Conservation (phyloP, 768 basidiomycete genomes). For the Amanita molliuscula region DNA sequence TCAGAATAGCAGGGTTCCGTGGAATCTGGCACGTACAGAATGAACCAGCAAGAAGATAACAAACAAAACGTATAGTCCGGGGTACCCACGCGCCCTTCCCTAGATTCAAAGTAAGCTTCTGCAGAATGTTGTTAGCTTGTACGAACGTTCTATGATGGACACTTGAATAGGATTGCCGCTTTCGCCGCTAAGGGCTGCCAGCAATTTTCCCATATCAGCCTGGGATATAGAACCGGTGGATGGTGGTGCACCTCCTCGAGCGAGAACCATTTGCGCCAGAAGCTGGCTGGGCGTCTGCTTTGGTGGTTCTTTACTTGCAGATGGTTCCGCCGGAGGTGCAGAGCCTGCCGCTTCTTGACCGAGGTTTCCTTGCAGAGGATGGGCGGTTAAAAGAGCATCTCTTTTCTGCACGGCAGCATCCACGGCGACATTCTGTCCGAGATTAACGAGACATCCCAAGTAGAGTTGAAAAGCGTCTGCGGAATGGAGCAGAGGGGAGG, state of each 20-base stretch:
- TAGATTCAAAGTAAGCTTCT: constrained; percentile 16
- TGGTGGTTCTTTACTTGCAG: constrained; percentile 5
- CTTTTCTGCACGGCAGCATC: constrained; percentile 57
- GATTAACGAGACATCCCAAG: constrained; percentile 52
- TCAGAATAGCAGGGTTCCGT: neutral
- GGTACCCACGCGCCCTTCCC: constrained; percentile 63
- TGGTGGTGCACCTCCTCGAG: constrained; percentile 17
- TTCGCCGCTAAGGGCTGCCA: constrained; percentile 32
- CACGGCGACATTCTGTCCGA: constrained; percentile 46
- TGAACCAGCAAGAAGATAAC: constrained; percentile 41
- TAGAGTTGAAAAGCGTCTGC: constrained; percentile 72
- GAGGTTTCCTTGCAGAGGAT: constrained; percentile 10
- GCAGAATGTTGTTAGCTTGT: neutral
- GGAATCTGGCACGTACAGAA: constrained; percentile 43
- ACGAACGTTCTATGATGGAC: constrained; percentile 72
- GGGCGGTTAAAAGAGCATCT: constrained; percentile 46
- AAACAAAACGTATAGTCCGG: constrained; percentile 52
- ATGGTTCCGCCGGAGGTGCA: constrained; percentile 9
- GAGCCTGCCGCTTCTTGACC: constrained; percentile 9
- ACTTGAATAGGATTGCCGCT: constrained; percentile 64
- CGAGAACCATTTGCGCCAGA: constrained; percentile 39
- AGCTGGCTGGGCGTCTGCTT: constrained; percentile 22
- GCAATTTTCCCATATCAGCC: constrained; percentile 30
- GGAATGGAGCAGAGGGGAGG: constrained; percentile 61
- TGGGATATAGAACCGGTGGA: constrained; percentile 14